Base-by-base conservation (phyloP, 2,329 filamentous ascomycete genomes). In the Aspergillus pseudoviridinutans region DNA sequence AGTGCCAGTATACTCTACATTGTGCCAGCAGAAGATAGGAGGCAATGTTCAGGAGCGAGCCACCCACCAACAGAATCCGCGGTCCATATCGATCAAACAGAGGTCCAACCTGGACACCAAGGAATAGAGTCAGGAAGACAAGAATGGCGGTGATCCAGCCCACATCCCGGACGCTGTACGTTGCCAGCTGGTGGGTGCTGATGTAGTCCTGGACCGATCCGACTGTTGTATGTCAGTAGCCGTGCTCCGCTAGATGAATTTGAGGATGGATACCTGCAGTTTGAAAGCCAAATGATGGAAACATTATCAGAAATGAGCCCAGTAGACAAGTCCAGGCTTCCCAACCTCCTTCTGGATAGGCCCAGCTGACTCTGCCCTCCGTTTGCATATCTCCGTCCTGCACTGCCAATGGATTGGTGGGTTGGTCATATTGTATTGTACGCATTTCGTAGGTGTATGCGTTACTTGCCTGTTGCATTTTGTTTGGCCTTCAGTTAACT, bases 111-210 rank as follows among this genome's bases (percentile, higher is more conserved):
- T 80, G 79, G 4, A 82, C 75, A 4, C 77, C 79, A 2, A 80
- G 68, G 14, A 78, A 72, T 0, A 81, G 65, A 0, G 75, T 71
- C 1, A 82, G 61, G 49, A 79, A 81, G 4, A 77, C 73, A 35
- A 80, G 76, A 3, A 80, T 60, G 1, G 79, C 77, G 0, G 76
- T 75, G 53, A 82, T 81, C 80, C 79, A 82, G 22, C 79, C 80
- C 0, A 82, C 72, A 44, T 82, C 74, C 3, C 76, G 67, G 3
- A 76, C 67, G 3, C 72, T 73, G 58, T 79, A 80, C 7, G 63
- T 58, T 0, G 70, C 65, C 1, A 82, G 70, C 61, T 82, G 79
- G 55, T 82, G 70, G 3, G 67, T 68, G 35, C 73, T 73, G 27
- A 80, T 73, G 51, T 81, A 79, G 47, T 79, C 72, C 59, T 82